Conservation (phyloP, 306 rosid species). For the Vicia villosa region DNA sequence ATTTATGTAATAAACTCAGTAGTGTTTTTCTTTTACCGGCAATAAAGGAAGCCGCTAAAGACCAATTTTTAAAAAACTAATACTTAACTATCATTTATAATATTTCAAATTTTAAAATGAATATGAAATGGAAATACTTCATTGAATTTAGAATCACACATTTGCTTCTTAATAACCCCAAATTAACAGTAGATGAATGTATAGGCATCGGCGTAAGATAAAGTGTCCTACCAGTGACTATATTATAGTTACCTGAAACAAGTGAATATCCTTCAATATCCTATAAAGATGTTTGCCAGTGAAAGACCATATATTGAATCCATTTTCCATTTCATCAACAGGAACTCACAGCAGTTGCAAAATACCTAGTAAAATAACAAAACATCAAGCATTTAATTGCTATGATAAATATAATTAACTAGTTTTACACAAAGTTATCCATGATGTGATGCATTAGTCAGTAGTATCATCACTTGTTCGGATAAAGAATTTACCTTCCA, state of each 20-base stretch:
- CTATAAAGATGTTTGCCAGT: conserved; percentile 86
- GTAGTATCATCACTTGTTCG: background rate
- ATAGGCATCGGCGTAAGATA: conserved; percentile 65
- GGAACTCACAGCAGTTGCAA: conserved; percentile 86
- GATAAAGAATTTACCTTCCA: conserved; percentile 61
- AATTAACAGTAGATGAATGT: conserved; percentile 43
- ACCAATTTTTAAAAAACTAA: background rate
- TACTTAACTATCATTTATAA: background rate
- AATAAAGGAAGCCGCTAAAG: conserved; percentile 8
- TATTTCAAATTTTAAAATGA: background rate
- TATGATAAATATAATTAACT: background rate
- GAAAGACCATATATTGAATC: conserved; percentile 90
- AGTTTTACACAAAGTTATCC: conserved; percentile 2
- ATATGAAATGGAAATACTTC: background rate
- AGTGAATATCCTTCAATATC: conserved; percentile 76
- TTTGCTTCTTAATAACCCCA: conserved; percentile 46
- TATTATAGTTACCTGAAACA: conserved; percentile 63
- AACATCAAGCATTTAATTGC: background rate
- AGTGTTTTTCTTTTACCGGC: background rate
- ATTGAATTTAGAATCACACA: conserved; percentile 43
- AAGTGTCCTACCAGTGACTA: conserved; percentile 33
- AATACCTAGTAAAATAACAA: conserved; percentile 52
- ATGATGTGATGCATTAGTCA: background rate
- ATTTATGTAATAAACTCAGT: background rate
- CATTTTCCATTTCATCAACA: conserved; percentile 99